Conservation (phyloP, 2,329 filamentous ascomycete genomes). For the Penicillium expansum region DNA sequence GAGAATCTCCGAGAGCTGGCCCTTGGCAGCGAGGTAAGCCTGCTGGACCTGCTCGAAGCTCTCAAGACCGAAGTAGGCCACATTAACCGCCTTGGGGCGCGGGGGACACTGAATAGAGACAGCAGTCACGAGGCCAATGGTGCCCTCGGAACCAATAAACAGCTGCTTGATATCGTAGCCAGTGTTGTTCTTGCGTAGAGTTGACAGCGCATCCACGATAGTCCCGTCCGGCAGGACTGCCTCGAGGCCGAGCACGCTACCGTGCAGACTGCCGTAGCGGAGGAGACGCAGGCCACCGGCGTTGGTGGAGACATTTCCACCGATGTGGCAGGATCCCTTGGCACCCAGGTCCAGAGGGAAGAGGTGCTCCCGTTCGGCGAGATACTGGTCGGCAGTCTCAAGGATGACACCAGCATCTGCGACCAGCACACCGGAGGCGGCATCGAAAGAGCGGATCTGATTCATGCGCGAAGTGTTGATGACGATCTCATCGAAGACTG, state of each 20-base stretch:
- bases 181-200: constrained; percentile 95
- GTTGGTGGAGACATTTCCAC: constrained; percentile 94
- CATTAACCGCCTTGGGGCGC: constrained; percentile 82
- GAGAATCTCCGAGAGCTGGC: constrained; percentile 87
- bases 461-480: constrained; percentile 90
- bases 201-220: constrained; percentile 82
- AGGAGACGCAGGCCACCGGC: constrained; percentile 87
- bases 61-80: constrained; percentile 88
- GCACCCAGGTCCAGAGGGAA: constrained; percentile 97
- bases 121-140: constrained; percentile 88
- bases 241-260: constrained; percentile 87
- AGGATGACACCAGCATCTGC: constrained; percentile 89
- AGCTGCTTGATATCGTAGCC: constrained; percentile 96
- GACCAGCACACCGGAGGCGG: constrained; percentile 85
- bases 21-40: constrained; percentile 86
- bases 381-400: constrained; percentile 80
- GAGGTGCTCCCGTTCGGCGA: constrained; percentile 79
- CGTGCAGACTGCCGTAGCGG: constrained; percentile 91
- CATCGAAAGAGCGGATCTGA: constrained; percentile 84
- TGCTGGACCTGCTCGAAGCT: constrained; percentile 85
- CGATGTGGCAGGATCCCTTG: constrained; percentile 94
- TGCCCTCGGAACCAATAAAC: constrained; percentile 94
- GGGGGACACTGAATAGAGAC: constrained; percentile 88
- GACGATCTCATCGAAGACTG: constrained; percentile 97
- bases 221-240: constrained; percentile 92